A percentile compares a stretch with the other conserved stretches of the same genome.
phyloP scores from a whole-genome alignment of 352 stramenopile genomes.

The Phytophthora quininea region DNA sequence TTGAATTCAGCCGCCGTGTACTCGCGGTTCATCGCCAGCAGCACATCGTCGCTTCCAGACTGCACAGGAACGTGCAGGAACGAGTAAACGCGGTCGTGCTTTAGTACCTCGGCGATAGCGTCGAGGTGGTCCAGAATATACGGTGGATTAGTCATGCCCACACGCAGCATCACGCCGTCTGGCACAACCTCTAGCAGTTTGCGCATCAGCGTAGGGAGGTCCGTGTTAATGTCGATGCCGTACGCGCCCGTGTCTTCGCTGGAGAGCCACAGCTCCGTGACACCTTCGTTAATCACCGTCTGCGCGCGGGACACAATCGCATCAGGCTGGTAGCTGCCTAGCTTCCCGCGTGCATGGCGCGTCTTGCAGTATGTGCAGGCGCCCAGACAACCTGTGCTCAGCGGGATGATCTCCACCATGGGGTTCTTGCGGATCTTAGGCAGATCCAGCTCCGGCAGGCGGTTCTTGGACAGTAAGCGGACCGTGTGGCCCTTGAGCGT shows the following conservation, averaged over 20 bases:
- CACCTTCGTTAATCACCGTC: constrained; percentile 74
- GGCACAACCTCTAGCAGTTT: constrained; percentile 72
- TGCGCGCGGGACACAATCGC: constrained; percentile 74
- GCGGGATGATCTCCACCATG: constrained; percentile 92
- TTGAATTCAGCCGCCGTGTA: constrained; percentile 89
- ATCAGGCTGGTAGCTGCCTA: constrained; percentile 88
- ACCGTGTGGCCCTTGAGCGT: constrained; percentile 92
- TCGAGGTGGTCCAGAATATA: constrained; percentile 92
- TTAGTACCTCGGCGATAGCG: constrained; percentile 79
- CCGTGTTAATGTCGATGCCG: constrained; percentile 87
- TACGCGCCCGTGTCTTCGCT: constrained; percentile 94
- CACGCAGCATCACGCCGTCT: constrained; percentile 85
- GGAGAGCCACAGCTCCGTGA: constrained; percentile 93
- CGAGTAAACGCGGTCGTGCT: constrained; percentile 83
- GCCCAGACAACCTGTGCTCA: constrained; percentile 92
- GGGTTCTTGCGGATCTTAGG: constrained; percentile 94
- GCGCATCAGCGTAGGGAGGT: constrained; percentile 73
- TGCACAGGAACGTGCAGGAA: constrained; percentile 94
- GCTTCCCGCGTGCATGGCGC: constrained; percentile 88
- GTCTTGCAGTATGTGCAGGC: constrained; percentile 96
- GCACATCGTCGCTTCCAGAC: constrained; percentile 84
- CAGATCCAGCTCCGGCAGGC: constrained; percentile 86
- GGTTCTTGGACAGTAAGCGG: constrained; percentile 79
- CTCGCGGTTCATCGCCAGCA: constrained; percentile 92
- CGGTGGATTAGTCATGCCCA: constrained; percentile 94